A percentile compares a stretch with the other conserved stretches of the same genome.
phyloP scores from a whole-genome alignment of 805 yeast genomes.

The Starmerella etchellsii region DNA sequence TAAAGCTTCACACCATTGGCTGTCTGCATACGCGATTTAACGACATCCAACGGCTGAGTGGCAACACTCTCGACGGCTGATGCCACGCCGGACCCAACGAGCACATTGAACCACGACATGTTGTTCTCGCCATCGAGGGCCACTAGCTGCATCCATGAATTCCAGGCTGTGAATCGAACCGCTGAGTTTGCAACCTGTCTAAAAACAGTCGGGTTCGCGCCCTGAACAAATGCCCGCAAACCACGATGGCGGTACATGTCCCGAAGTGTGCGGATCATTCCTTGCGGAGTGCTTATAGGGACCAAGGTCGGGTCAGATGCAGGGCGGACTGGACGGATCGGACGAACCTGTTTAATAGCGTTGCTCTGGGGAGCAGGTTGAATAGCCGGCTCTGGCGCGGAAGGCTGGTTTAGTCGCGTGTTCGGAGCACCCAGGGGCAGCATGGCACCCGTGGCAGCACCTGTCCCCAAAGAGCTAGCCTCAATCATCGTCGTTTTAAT shows the following conservation, averaged over 20 bases:
- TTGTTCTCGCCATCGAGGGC: constrained; percentile 20
- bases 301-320: background rate
- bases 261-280: constrained; percentile 19
- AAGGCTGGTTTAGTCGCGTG: constrained; percentile 5
- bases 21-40: constrained; percentile 82
- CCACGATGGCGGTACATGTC: constrained; percentile 70
- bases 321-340: constrained; percentile 1
- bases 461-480: constrained; percentile 18
- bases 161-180: constrained; percentile 74
- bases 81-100: constrained; percentile 39
- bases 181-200: constrained; percentile 71
- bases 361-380: background rate
- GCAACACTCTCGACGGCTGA: constrained; percentile 48
- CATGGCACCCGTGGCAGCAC: constrained; percentile 25
- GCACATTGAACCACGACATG: constrained; percentile 20
- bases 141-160: constrained; percentile 53
- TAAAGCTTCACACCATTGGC: constrained; percentile 28
- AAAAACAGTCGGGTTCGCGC: constrained; percentile 65
- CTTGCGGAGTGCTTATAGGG: constrained; percentile 6
- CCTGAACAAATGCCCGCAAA: constrained; percentile 63
- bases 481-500: constrained; percentile 70
- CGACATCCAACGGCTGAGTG: constrained; percentile 81
- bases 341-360: background rate
- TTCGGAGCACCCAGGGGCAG: constrained; percentile 23
- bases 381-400: background rate